phyloP scores from a whole-genome alignment of 2,329 filamentous ascomycete species.

The Spiromastix sp. region DNA sequence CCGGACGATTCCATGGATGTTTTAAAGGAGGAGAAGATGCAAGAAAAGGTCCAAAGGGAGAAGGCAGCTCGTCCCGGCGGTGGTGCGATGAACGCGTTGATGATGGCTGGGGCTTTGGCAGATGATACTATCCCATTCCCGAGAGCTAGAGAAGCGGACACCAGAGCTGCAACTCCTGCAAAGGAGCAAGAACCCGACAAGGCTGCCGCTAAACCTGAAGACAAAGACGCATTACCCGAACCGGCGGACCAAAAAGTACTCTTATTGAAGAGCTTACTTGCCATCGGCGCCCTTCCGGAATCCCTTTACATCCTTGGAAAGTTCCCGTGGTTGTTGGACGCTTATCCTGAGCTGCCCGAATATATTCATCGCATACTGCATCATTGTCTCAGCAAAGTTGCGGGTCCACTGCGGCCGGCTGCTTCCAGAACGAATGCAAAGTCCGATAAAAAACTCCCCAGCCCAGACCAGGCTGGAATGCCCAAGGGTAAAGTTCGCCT shows the following conservation, averaged over 20 bases:
- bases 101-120: constrained; percentile 73
- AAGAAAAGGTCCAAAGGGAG: constrained; percentile 71
- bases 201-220: constrained; percentile 25
- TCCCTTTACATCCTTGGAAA: constrained; percentile 83
- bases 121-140: constrained; percentile 61
- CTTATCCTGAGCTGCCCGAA: constrained; percentile 69
- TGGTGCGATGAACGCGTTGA: constrained; percentile 66
- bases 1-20: constrained; percentile 71
- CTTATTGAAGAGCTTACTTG: constrained; percentile 73
- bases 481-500: constrained; percentile 60
- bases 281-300: constrained; percentile 86
- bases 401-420: constrained; percentile 42
- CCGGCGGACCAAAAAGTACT: constrained; percentile 80
- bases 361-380: constrained; percentile 77
- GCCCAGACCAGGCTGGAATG: constrained; percentile 55
- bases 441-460: constrained; percentile 41
- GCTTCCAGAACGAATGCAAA: constrained; percentile 30
- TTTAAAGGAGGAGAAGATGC: constrained; percentile 58
- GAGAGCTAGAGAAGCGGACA: constrained; percentile 41
- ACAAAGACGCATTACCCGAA: constrained; percentile 51
- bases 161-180: constrained; percentile 42
- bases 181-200: constrained; percentile 40
- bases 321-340: constrained; percentile 85
- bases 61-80: constrained; percentile 59
- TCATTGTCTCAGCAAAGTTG: constrained; percentile 70